These are phyloP conservation scores for Saturnispora halmiae DNA, from an alignment of 805 yeast genomes.

Conservation along the genomic window DNA sequence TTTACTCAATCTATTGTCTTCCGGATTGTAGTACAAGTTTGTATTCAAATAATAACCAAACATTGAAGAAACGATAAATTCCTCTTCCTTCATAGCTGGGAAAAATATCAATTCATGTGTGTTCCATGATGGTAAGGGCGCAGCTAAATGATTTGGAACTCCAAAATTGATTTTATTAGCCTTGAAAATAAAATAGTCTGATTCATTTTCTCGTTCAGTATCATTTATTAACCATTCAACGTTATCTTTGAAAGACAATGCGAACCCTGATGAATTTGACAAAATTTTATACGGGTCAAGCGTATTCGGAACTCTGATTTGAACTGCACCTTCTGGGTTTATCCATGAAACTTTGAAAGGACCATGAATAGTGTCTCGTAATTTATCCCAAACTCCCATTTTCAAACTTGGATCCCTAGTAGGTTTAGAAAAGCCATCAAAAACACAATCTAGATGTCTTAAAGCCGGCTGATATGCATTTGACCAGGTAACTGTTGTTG, in stretches of 20 bases:
- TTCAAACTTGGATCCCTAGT: conserved; percentile 80
- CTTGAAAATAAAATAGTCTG: conserved; percentile 52
- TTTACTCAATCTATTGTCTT: conserved; percentile 6
- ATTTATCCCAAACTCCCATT: conserved; percentile 90
- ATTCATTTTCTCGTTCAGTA: conserved; percentile 47
- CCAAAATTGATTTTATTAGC: conserved; percentile 59
- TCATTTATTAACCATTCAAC: conserved; percentile 56
- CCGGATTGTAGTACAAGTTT: conserved; percentile 13
- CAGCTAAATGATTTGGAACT: conserved; percentile 64
- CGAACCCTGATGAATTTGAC: conserved; percentile 64
- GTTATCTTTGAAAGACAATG: conserved; percentile 58
- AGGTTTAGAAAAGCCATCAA: conserved; percentile 82
- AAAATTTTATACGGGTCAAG: conserved; percentile 69
- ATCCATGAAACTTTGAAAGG: conserved; percentile 40
- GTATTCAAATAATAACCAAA: conserved; percentile 22
- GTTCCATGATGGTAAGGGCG: conserved; percentile 49
- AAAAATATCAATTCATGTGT: conserved; percentile 40
- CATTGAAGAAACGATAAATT: conserved; percentile 17
- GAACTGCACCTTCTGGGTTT: conserved; percentile 38
- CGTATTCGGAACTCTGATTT: conserved; percentile 62
- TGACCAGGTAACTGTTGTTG: conserved; percentile 76
- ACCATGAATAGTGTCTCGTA: conserved; percentile 71
- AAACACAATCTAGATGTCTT: conserved; percentile 64
- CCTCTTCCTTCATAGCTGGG: conserved; percentile 29
- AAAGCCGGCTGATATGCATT: conserved; percentile 76